These are phyloP conservation scores for Candida palmyrensis DNA, from an alignment of 805 yeast species.

Conservation along the genomic window DNA sequence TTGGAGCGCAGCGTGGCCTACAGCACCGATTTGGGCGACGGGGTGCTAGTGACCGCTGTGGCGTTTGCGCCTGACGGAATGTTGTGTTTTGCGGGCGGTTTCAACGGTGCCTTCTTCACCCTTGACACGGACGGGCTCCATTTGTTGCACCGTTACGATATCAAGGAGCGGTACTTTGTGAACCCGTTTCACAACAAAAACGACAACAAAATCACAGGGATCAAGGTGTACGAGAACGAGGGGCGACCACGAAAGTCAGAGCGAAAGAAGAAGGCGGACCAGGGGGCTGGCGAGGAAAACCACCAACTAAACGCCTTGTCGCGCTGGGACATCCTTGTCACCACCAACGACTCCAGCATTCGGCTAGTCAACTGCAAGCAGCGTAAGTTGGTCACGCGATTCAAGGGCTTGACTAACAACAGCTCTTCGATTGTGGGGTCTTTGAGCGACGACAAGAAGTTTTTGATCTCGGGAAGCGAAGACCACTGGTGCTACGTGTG, in stretches of 20 bases:
- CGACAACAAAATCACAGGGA: constrained; percentile 66
- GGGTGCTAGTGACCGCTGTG: constrained; percentile 69
- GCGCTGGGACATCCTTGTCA: constrained; percentile 43
- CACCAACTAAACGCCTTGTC: constrained; percentile 8
- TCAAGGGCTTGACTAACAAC: constrained; percentile 69
- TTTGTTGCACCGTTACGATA: constrained; percentile 25
- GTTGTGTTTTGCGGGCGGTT: constrained; percentile 66
- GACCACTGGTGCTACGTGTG: constrained; percentile 85
- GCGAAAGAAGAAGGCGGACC: too few species aligned
- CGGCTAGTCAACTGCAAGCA: constrained; percentile 57
- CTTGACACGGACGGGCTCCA: constrained; percentile 63
- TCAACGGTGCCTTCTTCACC: constrained; percentile 61
- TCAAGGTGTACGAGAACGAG: constrained; percentile 42
- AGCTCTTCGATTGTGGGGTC: constrained; percentile 70
- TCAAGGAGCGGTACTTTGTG: constrained; percentile 21
- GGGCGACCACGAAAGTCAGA: too few species aligned
- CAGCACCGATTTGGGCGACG: constrained; percentile 46
- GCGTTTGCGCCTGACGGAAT: constrained; percentile 65
- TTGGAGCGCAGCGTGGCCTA: constrained; percentile 64
- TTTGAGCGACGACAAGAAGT: constrained; percentile 49
- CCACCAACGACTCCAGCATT: constrained; percentile 79
- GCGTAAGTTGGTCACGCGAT: constrained; percentile 55
- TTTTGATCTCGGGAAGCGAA: constrained; percentile 76
- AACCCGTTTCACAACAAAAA: constrained; percentile 19
- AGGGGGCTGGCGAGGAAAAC: not conserved